Base-by-base conservation (phyloP, 1,284 basidiomycete species). In the Ustilago esculenta region DNA sequence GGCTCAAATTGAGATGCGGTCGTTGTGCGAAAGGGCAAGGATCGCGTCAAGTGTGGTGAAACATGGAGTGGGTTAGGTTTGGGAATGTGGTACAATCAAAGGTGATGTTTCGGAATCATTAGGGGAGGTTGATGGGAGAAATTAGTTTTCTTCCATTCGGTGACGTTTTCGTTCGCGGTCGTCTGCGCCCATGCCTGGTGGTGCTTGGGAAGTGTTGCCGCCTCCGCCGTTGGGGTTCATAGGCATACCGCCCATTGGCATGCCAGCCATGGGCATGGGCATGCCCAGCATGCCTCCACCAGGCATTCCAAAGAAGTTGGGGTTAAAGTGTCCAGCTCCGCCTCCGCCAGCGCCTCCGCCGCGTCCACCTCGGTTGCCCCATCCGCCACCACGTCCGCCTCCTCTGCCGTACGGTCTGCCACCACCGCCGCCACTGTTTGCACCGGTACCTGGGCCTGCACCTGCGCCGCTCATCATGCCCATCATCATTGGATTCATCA, bases 401-500 rank as follows among this genome's bases (percentile, higher is more conserved):
- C 66, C 59, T 36, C 67, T 32, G 9, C 67, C 67, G 34, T 60
- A 60, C 4, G 55, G 50, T 20, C 68, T 42, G 20, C 53, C 57
- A 6, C 61, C 57, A 6, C 58, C 58, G 24, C 60, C 55, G 12
- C 48, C n/a, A n/a, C n/a, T 36, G 24, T 50, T 55, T 1, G 61
- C 57, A 11, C 60, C 59, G 18, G 52, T 55, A 4, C 64, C 59
- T 11, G 47, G 54, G 17, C 32, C 32, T 5, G 21, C 48, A 29
- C 33, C 48, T n/a, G 18, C 43, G 17, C 20, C 43, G 21, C 52
- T 53, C 63, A 72, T 70, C 73, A 75, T 75, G 14, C 68, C 67
- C 68, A 69, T 74, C 73, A 76, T 73, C 71, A 70, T 74, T 15
- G 73, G 71, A 25, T 70, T 72, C 65, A 77, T 75, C 57, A 75